Base-by-base conservation (phyloP, 495 filamentous ascomycete species). In the Penicillium goetzii region DNA sequence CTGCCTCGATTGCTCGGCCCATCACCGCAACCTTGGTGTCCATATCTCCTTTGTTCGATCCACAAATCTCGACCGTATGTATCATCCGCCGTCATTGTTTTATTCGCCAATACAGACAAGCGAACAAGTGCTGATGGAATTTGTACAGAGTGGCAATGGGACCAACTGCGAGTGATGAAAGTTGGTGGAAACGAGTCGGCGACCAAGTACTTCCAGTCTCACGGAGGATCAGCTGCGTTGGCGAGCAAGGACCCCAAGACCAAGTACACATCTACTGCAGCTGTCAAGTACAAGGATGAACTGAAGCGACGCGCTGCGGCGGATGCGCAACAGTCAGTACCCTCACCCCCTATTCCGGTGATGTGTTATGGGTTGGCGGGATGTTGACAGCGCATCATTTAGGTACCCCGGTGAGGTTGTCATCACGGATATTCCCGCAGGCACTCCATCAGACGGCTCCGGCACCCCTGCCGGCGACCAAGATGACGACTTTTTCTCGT, bases 31-130 rank as follows among this genome's bases (percentile, higher is more conserved):
- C 72, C 85, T 96, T 70, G 92, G 92, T 72, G 91, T 94, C 47
- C 92, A 96, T 75, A 93, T 99, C 77, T 97, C 94, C 72, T 98
- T 98, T 85, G 96, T 99, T 67, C 89, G 95, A 66, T 97, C 93
- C 59, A 98, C 95, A 58, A 97, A 96, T 74, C 91, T 99, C 73
- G 95, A 99, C 77, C 92, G 95, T 99, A 92, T 71, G 93, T 78
- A 59, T 26, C n/a, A 21, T 51, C 59, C 17, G 34, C 30, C 23
- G 14, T 14, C 15, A n/a, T 47, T 4, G 15, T 17, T 53, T 21
- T 21, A 33, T 19, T 50, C 36, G 14, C n/a, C 38, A 10, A 17
- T 52, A 11, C 34, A 33, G 10, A 19, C 28, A 21, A 49, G 12
- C 4, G 59, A 25, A 50, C 8, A 41, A 41, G 50, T 25, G 59